phyloP scores from a whole-genome alignment of 1,284 basidiomycete species.

The Cutaneotrichosporon curvatum region DNA sequence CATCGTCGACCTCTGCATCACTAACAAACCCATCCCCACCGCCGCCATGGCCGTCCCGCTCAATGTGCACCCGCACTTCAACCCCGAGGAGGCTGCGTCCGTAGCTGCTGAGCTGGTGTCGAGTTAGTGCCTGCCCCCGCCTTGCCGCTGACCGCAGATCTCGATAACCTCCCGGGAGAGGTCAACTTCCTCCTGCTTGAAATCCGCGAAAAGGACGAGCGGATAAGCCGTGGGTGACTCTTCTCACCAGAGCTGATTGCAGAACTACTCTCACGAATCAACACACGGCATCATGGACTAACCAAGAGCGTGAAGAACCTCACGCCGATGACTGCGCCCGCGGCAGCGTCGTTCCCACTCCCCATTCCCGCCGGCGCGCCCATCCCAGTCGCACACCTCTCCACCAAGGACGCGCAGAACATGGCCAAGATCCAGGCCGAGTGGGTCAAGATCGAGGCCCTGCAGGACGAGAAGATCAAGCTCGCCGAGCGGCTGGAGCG shows the following conservation, averaged over 20 bases:
- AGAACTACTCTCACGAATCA: conserved; percentile 37
- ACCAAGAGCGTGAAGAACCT: conserved; percentile 29
- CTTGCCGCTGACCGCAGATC: conserved; percentile 47
- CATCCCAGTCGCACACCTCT: conserved; percentile 34
- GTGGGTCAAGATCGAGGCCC: conserved; percentile 38
- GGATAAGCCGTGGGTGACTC: conserved; percentile 39
- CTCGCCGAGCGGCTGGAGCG: conserved; percentile 41
- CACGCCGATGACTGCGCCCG: conserved; percentile 9
- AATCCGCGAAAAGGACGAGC: conserved; percentile 52
- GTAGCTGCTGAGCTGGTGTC: conserved; percentile 63
- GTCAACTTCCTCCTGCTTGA: conserved; percentile 64
- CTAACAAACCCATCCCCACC: not conserved
- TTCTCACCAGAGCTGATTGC: no score
- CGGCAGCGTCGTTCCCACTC: conserved; percentile 19
- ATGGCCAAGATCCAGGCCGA: conserved; percentile 42
- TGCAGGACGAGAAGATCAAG: conserved; percentile 44
- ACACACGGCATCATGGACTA: conserved; percentile 34
- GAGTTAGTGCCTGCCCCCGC: conserved; percentile 49
- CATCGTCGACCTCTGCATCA: not conserved
- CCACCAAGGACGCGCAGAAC: conserved; percentile 36
- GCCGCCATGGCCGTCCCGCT: conserved; percentile 6
- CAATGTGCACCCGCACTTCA: conserved; percentile 36
- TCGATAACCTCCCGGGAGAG: conserved; percentile 69
- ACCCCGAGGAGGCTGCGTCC: conserved; percentile 60
- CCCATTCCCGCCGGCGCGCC: conserved; percentile 26